These are phyloP conservation scores for Botrytis deweyae DNA, from an alignment of 2,329 filamentous ascomycete species.

Conservation along the genomic window DNA sequence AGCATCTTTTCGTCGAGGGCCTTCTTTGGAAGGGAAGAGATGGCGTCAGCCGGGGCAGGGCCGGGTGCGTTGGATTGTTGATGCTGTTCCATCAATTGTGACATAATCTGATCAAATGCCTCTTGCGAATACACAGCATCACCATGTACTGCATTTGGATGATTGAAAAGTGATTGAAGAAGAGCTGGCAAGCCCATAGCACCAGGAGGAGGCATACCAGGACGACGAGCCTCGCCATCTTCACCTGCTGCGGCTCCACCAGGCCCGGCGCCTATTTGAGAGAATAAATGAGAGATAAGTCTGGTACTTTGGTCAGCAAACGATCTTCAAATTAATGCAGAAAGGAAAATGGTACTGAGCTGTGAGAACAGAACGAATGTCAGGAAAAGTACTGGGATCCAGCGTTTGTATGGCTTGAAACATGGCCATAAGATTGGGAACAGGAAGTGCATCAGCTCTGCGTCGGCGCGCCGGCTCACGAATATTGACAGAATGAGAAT, in stretches of 20 bases:
- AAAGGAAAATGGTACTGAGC: constrained; percentile 27
- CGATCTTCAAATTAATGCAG: constrained; percentile 30
- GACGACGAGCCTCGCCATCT: constrained; percentile 29
- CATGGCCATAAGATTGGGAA: not conserved
- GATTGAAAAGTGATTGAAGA: constrained; percentile 52
- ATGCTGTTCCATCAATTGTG: constrained; percentile 83
- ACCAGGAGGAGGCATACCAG: constrained; percentile 41
- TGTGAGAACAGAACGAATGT: constrained; percentile 22
- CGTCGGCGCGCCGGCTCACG: not conserved
- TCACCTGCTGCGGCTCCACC: constrained; percentile 23
- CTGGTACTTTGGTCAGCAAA: constrained; percentile 36
- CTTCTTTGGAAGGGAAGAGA: constrained; percentile 70
- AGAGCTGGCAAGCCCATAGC: constrained; percentile 51
- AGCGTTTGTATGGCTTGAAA: not conserved
- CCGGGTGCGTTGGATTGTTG: constrained; percentile 74
- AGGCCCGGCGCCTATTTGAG: constrained; percentile 24
- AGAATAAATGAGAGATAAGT: constrained; percentile 35
- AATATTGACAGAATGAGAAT: constrained; percentile 1
- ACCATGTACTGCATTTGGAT: constrained; percentile 57
- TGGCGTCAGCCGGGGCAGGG: constrained; percentile 73
- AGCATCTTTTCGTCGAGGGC: constrained; percentile 70
- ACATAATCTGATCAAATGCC: constrained; percentile 84
- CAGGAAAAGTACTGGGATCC: not conserved
- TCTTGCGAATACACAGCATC: constrained; percentile 91
- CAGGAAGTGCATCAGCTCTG: not conserved